These are phyloP conservation scores for Pichia sp. DNA, from an alignment of 1,139 yeast genomes.

Conservation along the genomic window DNA sequence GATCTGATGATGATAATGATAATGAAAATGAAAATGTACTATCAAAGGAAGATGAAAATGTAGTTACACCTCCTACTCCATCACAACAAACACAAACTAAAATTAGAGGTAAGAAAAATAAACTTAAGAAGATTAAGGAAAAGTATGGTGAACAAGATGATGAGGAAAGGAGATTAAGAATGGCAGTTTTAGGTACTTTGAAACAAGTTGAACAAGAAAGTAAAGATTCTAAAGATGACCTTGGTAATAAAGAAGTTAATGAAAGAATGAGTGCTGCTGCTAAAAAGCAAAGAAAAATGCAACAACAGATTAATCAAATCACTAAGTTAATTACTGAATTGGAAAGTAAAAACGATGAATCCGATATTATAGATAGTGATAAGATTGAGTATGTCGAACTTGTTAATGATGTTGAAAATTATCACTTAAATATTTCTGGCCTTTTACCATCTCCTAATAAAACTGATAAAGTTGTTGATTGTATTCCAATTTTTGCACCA, in stretches of 20 bases:
- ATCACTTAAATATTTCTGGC: slow-evolving; percentile 22
- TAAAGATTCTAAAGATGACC: slow-evolving; percentile 15
- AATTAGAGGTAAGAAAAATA: slow-evolving; percentile 80
- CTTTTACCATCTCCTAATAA: slow-evolving; percentile 38
- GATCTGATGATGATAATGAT: slow-evolving; percentile 11
- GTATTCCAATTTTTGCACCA: slow-evolving; percentile 89
- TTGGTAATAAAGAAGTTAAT: slow-evolving; percentile 31
- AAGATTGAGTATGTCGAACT: slow-evolving; percentile 31
- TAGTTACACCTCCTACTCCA: slow-evolving; percentile 16
- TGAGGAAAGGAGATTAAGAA: slow-evolving; percentile 66
- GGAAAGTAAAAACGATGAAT: slow-evolving; percentile 30
- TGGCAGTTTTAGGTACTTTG: slow-evolving; percentile 79
- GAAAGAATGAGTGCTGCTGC: slow-evolving; percentile 29
- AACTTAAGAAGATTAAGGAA: slow-evolving; percentile 71
- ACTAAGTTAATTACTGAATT: slow-evolving; percentile 30
- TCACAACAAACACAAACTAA: slow-evolving; percentile 32
- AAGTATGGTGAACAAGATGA: slow-evolving; percentile 92
- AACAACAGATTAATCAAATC: slow-evolving; percentile 29
- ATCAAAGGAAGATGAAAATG: slow-evolving; percentile 4
- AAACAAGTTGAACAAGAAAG: slow-evolving; percentile 47
- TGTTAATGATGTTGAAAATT: slow-evolving; percentile 28
- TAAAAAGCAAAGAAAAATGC: slow-evolving; percentile 28
- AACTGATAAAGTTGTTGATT: slow-evolving; percentile 44
- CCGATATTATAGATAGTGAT: slow-evolving; percentile 26
- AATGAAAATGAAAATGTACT: slow-evolving; percentile 3